These are phyloP conservation scores for Apiotrichum gamsii DNA, from an alignment of 1,284 basidiomycete genomes.

Conservation along the genomic window DNA sequence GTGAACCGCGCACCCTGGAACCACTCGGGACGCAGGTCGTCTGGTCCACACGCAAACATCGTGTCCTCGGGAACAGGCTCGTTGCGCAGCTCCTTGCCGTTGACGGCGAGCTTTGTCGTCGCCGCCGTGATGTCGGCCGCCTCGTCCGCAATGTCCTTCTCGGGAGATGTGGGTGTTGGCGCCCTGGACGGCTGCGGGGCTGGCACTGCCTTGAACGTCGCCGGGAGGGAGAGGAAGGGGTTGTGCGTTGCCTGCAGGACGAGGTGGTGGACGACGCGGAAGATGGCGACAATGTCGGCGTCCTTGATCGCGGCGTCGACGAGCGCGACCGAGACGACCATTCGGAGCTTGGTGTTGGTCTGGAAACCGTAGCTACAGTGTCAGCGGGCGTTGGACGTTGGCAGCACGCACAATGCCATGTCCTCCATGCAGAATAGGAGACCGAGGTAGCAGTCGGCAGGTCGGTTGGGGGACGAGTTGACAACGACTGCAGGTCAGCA, in stretches of 20 bases:
- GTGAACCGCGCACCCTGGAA: slow-evolving; percentile 34
- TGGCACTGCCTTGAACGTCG: slow-evolving; percentile 23
- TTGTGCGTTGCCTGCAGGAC: slow-evolving; percentile 34
- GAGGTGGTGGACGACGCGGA: slow-evolving; percentile 44
- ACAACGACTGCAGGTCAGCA: slow-evolving; percentile 35
- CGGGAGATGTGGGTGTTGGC: not conserved
- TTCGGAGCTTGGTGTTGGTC: slow-evolving; percentile 40
- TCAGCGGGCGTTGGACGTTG: not conserved
- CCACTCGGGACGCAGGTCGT: slow-evolving; percentile 33
- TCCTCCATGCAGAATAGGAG: slow-evolving; percentile 48
- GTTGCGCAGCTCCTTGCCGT: not conserved
- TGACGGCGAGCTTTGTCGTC: not conserved
- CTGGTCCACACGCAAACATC: slow-evolving; percentile 35
- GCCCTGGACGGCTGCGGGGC: not conserved
- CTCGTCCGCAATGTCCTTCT: not conserved
- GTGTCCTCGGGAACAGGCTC: slow-evolving; percentile 18
- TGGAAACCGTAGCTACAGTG: slow-evolving; percentile 45
- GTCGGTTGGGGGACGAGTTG: slow-evolving; percentile 37
- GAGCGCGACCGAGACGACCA: slow-evolving; percentile 44
- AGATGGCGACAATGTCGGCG: slow-evolving; percentile 45
- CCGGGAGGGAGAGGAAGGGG: slow-evolving; percentile 39
- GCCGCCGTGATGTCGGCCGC: slow-evolving; percentile 1
- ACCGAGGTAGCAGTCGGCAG: slow-evolving; percentile 45
- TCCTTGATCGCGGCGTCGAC: slow-evolving; percentile 48
- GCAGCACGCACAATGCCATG: slow-evolving; percentile 43